Conservation (phyloP, 2,329 filamentous ascomycete species). For the Pleoardoris graminearum region DNA sequence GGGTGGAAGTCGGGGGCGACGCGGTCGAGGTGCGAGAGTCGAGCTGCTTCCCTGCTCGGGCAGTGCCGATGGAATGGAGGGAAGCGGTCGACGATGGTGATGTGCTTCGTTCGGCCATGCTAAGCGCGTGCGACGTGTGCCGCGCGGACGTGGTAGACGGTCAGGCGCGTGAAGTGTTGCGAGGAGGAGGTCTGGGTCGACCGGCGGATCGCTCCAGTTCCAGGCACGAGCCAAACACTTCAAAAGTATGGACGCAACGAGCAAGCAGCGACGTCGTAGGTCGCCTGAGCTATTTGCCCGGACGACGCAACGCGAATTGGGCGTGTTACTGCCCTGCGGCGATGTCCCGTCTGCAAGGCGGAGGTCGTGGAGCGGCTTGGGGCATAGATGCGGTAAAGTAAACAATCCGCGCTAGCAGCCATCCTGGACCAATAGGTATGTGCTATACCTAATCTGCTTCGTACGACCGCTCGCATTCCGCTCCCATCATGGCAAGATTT, state of each 20-base stretch:
- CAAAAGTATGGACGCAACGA: conserved; percentile 35
- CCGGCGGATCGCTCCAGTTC: conserved; percentile 31
- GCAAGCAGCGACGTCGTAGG: conserved; percentile 21
- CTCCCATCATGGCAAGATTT: neutral
- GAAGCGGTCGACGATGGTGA: conserved; percentile 49
- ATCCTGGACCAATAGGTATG: conserved; percentile 31
- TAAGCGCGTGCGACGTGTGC: conserved; percentile 24
- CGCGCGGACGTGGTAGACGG: conserved; percentile 31
- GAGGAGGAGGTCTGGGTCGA: conserved; percentile 27
- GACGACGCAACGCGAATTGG: conserved; percentile 33
- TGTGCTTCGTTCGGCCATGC: conserved; percentile 39
- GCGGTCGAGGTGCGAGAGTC: conserved; percentile 53
- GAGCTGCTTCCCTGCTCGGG: conserved; percentile 36
- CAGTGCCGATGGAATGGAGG: conserved; percentile 48
- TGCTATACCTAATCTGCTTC: conserved; percentile 37
- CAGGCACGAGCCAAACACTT: conserved; percentile 41
- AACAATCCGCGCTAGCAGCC: conserved; percentile 41
- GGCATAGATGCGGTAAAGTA: conserved; percentile 30
- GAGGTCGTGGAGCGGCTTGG: conserved; percentile 30
- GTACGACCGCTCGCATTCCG: conserved; percentile 39
- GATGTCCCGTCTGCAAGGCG: conserved; percentile 30
- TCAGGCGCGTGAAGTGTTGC: conserved; percentile 33
- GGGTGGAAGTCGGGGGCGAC: conserved; percentile 62
- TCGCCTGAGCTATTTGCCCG: conserved; percentile 19
- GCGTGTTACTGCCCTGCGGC: conserved; percentile 20